Conservation (phyloP, 169 alveolate genomes). For the Eimeria zaria region DNA sequence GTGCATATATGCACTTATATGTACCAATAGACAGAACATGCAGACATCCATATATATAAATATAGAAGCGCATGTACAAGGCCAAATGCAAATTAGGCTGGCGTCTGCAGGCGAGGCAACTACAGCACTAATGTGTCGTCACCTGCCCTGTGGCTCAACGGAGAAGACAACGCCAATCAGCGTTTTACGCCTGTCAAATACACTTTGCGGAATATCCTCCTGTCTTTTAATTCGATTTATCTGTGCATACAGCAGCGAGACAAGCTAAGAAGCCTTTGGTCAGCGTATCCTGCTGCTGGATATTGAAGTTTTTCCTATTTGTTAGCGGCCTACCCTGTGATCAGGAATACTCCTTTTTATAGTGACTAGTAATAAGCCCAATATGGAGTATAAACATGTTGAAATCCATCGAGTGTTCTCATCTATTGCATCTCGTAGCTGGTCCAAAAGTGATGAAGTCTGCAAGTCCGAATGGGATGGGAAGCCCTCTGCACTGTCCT, state of each 20-base stretch:
- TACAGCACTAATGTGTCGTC: slow-evolving; percentile 7
- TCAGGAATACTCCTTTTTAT: slow-evolving; percentile 14
- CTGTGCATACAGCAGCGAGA: slow-evolving; percentile 16
- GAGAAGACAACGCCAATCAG: slow-evolving; percentile 33
- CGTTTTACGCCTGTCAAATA: slow-evolving; percentile 7
- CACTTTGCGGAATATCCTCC: slow-evolving; percentile 9
- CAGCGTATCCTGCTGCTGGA: neutral
- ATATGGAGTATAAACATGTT: neutral
- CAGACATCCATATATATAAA: too few relatives aligned
- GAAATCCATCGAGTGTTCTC: slow-evolving; percentile 36
- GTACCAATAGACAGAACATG: too few relatives aligned
- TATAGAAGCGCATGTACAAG: too few relatives aligned
- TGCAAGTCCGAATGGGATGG: neutral
- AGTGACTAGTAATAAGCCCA: neutral
- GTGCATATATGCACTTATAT: neutral
- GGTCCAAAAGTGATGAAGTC: neutral
- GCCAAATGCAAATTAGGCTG: neutral
- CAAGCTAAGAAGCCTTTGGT: neutral
- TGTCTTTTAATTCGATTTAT: slow-evolving; percentile 17
- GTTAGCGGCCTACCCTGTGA: neutral
- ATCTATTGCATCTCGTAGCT: slow-evolving; percentile 5
- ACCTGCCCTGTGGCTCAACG: slow-evolving; percentile 57
- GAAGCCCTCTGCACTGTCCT: neutral
- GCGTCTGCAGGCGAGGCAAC: neutral
- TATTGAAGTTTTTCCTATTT: too few relatives aligned